phyloP scores from a whole-genome alignment of 139 green algal genomes.

The Chlamydomonas schloesseri region DNA sequence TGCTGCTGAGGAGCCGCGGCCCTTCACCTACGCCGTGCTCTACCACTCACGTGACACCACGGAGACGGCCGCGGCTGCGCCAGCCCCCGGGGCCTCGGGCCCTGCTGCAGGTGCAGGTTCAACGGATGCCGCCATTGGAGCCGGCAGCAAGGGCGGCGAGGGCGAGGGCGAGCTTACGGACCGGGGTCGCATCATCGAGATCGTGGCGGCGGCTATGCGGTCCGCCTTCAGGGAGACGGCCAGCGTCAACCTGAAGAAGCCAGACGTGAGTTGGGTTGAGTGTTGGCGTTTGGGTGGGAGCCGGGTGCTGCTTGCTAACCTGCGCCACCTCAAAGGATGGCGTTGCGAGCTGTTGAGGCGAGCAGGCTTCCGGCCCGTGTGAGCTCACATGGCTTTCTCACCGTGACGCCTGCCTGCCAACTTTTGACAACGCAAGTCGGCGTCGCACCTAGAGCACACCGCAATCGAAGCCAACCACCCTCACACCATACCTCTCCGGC shows the following conservation, averaged over 20 bases:
- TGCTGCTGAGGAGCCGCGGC: background rate
- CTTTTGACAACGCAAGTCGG: no score
- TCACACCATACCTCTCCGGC: background rate
- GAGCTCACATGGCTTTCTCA: no score
- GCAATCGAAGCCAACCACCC: background rate
- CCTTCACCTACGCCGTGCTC: background rate
- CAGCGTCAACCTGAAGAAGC: constrained; percentile 27
- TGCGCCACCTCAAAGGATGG: no score
- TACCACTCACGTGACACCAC: constrained; percentile 2
- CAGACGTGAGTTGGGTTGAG: constrained; percentile 2
- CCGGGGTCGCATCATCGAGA: background rate
- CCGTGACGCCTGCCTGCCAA: no score
- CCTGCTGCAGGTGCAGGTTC: background rate
- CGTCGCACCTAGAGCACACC: no score
- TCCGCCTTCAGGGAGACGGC: background rate
- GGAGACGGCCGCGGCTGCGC: background rate
- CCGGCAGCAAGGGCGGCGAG: background rate
- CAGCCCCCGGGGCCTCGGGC: background rate
- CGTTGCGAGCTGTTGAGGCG: no score
- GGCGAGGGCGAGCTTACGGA: background rate
- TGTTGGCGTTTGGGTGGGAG: background rate
- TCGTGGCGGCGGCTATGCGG: constrained; percentile 6
- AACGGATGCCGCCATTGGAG: background rate
- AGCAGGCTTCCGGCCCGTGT: no score
- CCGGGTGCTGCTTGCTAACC: background rate